phyloP scores from a whole-genome alignment of 352 stramenopile genomes.

The Aphanomyces euteiches region DNA sequence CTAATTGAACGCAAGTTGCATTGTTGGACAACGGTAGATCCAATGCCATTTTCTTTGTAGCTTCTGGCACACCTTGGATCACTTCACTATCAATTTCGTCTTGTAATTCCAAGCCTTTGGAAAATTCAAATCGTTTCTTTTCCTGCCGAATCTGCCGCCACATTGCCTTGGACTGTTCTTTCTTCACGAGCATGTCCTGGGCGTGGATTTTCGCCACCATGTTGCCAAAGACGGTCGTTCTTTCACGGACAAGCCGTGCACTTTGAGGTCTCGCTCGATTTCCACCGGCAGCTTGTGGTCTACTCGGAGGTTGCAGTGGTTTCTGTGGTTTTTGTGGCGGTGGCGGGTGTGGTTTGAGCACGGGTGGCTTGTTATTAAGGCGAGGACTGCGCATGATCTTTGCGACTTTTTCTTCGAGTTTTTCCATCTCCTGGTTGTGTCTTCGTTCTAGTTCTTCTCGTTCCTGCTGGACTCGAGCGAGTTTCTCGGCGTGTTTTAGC shows the following conservation, averaged over 20 bases:
- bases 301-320: neutral
- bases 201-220: conserved; percentile 25
- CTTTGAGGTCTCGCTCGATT: neutral
- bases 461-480: neutral
- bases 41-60: conserved; percentile 7
- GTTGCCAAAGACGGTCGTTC: conserved; percentile 22
- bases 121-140: neutral
- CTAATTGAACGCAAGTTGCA: conserved; percentile 17
- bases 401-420: conserved; percentile 12
- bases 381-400: conserved; percentile 12
- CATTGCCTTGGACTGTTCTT: conserved; percentile 18
- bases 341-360: conserved; percentile 8
- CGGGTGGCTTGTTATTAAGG: neutral
- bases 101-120: neutral
- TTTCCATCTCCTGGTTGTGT: neutral
- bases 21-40: conserved; percentile 23
- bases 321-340: neutral
- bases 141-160: conserved; percentile 17
- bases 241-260: conserved; percentile 14
- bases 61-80: neutral
- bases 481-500: neutral
- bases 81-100: neutral
- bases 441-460: neutral
- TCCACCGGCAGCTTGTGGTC: neutral
- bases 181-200: conserved; percentile 3